Base-by-base conservation (phyloP, 2,329 filamentous ascomycete genomes). In the Fusarium redolens region DNA sequence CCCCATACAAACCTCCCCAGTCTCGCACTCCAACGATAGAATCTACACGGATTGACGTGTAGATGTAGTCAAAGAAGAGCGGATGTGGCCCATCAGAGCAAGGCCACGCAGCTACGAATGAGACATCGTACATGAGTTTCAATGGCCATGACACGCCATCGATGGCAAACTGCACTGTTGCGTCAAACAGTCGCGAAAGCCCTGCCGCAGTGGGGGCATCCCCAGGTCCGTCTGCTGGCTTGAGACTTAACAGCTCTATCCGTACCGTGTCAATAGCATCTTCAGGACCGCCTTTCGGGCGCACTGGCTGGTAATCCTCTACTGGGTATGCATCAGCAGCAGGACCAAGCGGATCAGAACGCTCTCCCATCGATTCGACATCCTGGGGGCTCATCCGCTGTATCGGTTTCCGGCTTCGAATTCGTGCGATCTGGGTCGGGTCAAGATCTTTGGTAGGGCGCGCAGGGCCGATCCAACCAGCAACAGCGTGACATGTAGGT, bases 381-480 rank as follows among this genome's bases (percentile, higher is more conserved):
- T 93, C 91, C 51, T 87, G 86, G 3, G 86, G 83, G 0, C 84
- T 86, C 61, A 93, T 84, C 37, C 81, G 83, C 75, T 91, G 88
- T 28, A 86, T 88, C 4, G 90, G 86, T 20, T 84, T 85, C 18
- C 87, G 86, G 64, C 91, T 88, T 67, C 91, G 89, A 63, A 94
- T 88, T 38, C 91, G 87, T 1, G 92, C 91, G 69, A 93, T 93
- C 80, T 94, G 91, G 4, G 90, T 91, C 41, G 90, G 88, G 54
- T 85, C 86, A 7, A 95, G 87, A 78, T 94, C 91, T 7, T 86
- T 83, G 4, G 91, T 92, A 28, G 91, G 91, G 12, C 91, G 87
- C 35, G 91, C 92, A 4, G 92, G 92, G 0, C 92, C 92, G 43
- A 94, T 85, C 92, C 92, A 95, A 30, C 92, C 92, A 47, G 89